Evolutionary conservation across 202 grass and related monocot genomes (phyloP).

Genomic region (Zoysia matrella): DNA sequence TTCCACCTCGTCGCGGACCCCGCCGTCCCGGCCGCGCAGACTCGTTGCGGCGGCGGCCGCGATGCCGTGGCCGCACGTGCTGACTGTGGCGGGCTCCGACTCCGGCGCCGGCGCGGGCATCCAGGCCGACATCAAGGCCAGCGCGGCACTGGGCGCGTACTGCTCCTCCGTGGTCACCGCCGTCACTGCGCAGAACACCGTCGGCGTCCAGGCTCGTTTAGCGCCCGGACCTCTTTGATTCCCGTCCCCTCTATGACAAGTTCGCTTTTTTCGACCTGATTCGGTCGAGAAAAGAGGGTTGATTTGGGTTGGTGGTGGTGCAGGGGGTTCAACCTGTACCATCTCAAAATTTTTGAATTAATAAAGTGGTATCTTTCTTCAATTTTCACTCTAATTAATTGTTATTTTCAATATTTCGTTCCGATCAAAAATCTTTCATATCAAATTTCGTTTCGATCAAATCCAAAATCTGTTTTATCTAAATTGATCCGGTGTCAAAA

Average conservation of each 20-base stretch:
- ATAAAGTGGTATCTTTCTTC: too few relatives aligned
- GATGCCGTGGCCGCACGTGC: slow-evolving; percentile 37
- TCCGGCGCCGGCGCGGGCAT: slow-evolving; percentile 85
- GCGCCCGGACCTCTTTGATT: background rate
- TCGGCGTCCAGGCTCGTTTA: slow-evolving; percentile 73
- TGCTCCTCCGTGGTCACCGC: slow-evolving; percentile 92
- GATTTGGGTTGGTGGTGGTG: background rate
- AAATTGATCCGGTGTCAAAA: too few relatives aligned
- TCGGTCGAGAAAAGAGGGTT: background rate
- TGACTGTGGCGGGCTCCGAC: slow-evolving; percentile 78
- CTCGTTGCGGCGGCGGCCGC: slow-evolving; percentile 43
- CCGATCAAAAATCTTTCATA: too few relatives aligned
- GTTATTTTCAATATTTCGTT: too few relatives aligned
- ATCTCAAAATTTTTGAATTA: slow-evolving; percentile 48
- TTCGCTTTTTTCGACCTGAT: background rate
- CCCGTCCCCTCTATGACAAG: background rate
- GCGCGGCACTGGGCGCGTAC: slow-evolving; percentile 79
- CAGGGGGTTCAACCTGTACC: slow-evolving; percentile 81
- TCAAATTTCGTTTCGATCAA: too few relatives aligned
- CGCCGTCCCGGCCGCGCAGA: slow-evolving; percentile 14
- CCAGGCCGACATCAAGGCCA: slow-evolving; percentile 93
- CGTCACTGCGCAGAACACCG: slow-evolving; percentile 92
- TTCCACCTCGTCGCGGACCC: background rate
- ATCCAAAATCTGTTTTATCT: too few relatives aligned
- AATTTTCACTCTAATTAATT: too few relatives aligned